Percentiles rank a stretch among this genome's conserved stretches.
Conservation (phyloP, 2,329 filamentous ascomycete species). For the Nemania sp. region DNA sequence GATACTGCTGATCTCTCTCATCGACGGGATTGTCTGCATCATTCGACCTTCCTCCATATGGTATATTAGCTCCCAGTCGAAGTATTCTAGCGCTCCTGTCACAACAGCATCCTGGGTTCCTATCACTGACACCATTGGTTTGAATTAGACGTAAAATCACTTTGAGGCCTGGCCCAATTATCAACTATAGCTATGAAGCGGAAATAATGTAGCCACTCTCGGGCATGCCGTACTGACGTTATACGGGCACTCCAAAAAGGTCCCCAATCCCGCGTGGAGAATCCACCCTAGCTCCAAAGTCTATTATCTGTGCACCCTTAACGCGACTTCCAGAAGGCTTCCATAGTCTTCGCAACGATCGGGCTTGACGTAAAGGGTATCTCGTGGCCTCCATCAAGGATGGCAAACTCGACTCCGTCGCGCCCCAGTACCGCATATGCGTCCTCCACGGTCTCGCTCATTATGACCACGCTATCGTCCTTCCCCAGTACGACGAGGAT, state of each 20-base stretch:
- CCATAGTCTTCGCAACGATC: conserved; percentile 54
- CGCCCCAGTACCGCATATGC: conserved; percentile 58
- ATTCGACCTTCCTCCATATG: too few species aligned
- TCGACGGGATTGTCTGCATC: too few species aligned
- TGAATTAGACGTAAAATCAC: too few species aligned
- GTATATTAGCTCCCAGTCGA: too few species aligned
- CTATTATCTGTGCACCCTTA: neutral
- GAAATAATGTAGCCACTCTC: neutral
- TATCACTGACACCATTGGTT: too few species aligned
- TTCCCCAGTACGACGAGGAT: conserved; percentile 68
- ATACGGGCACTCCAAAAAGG: neutral
- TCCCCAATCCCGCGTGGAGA: neutral
- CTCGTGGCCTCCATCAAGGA: conserved; percentile 69
- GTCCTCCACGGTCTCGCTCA: conserved; percentile 66
- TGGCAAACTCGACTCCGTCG: conserved; percentile 58
- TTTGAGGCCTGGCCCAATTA: neutral
- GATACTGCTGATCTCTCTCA: too few species aligned
- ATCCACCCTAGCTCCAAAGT: neutral
- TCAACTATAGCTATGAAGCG: neutral
- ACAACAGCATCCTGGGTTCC: too few species aligned
- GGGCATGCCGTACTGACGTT: neutral
- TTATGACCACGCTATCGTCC: conserved; percentile 68
- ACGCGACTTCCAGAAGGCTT: conserved; percentile 25
- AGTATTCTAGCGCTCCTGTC: too few species aligned
- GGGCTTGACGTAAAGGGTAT: conserved; percentile 64